phyloP scores from a whole-genome alignment of 768 basidiomycete genomes.

The Cyclocybe cylindracea region DNA sequence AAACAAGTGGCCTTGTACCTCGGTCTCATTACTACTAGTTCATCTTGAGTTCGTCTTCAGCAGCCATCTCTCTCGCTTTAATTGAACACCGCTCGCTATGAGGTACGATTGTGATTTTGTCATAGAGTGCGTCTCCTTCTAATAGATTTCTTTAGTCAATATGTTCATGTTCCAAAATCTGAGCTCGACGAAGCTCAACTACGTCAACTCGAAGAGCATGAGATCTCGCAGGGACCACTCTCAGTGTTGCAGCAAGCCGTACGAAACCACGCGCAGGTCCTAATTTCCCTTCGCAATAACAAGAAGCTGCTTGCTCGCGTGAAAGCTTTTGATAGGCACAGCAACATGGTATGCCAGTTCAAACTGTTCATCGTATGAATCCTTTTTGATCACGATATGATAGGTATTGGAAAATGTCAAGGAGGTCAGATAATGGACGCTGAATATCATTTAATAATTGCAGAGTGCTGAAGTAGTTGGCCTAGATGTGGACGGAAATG shows the following conservation, averaged over 20 bases:
- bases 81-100: slow-evolving; percentile 24
- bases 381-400: slow-evolving; percentile 10
- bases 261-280: slow-evolving; percentile 95
- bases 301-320: slow-evolving; percentile 95
- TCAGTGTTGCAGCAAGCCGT: slow-evolving; percentile 97
- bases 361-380: slow-evolving; percentile 1
- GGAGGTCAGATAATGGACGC: slow-evolving; percentile 56
- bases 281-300: slow-evolving; percentile 97
- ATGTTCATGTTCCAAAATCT: slow-evolving; percentile 94
- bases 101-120: slow-evolving; percentile 26
- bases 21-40: background rate
- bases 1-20: slow-evolving; percentile 27
- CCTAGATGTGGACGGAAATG: slow-evolving; percentile 98
- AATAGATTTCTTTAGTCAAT: slow-evolving; percentile 67
- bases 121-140: slow-evolving; percentile 1
- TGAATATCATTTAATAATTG: background rate
- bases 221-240: slow-evolving; percentile 97
- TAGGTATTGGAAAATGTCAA: slow-evolving; percentile 98
- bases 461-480: background rate
- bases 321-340: slow-evolving; percentile 98
- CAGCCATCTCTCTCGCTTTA: background rate
- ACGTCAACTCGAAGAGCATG: slow-evolving; percentile 94
- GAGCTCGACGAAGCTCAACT: slow-evolving; percentile 97
- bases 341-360: slow-evolving; percentile 82
- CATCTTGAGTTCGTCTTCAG: background rate